Conservation (phyloP, 345 rosid species). For the Passiflora organensis region DNA sequence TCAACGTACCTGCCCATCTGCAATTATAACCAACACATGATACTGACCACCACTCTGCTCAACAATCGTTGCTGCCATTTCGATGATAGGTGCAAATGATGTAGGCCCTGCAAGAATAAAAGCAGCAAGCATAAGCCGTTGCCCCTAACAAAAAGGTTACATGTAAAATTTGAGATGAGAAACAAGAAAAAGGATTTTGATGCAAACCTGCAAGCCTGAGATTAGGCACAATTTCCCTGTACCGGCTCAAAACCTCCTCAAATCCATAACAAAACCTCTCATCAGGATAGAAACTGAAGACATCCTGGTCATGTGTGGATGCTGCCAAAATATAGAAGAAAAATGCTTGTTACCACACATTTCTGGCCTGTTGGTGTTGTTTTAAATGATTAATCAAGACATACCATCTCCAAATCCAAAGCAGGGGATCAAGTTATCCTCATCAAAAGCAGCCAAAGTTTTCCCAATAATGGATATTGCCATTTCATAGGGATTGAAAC, state of each 20-base stretch:
- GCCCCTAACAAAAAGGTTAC: too few relatives aligned
- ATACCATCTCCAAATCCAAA: slow-evolving; percentile 27
- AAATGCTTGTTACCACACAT: too few relatives aligned
- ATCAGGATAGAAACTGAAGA: slow-evolving; percentile 24
- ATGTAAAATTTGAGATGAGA: background rate
- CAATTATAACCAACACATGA: slow-evolving; percentile 28
- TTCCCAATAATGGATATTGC: slow-evolving; percentile 24
- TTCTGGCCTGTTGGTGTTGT: too few relatives aligned
- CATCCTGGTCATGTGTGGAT: slow-evolving; percentile 21
- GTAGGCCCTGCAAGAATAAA: slow-evolving; percentile 16
- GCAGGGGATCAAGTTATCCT: slow-evolving; percentile 26
- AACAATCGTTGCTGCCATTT: slow-evolving; percentile 16
- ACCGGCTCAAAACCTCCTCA: slow-evolving; percentile 19
- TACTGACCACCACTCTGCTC: slow-evolving; percentile 23
- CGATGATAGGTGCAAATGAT: slow-evolving; percentile 25
- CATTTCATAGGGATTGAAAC: slow-evolving; percentile 21
- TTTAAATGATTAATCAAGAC: too few relatives aligned
- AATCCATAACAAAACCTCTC: slow-evolving; percentile 18
- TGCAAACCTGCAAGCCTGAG: slow-evolving; percentile 17
- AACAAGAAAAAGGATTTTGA: background rate
- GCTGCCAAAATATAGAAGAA: slow-evolving; percentile 11
- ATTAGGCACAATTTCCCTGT: slow-evolving; percentile 19
- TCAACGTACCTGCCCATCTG: slow-evolving; percentile 29
- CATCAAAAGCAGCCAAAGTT: slow-evolving; percentile 19
- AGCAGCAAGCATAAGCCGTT: background rate